phyloP scores from a whole-genome alignment of 495 filamentous ascomycete genomes.

The Trichoderma reesei region DNA sequence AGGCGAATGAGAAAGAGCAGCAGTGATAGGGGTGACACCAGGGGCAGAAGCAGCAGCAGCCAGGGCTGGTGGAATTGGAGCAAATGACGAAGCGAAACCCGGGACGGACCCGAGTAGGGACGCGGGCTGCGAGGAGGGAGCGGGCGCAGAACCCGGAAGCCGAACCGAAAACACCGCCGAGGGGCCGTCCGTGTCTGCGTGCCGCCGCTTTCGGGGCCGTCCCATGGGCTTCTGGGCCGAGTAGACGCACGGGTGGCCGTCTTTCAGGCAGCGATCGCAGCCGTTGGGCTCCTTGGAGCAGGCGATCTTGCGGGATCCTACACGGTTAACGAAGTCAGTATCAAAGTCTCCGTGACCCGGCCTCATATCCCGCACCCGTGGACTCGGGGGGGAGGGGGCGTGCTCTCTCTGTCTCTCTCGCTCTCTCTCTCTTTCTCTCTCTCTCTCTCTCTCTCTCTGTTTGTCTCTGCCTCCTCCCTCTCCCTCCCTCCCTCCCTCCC shows the following conservation, averaged over 20 bases:
- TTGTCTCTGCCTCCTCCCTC: neutral
- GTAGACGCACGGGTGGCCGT: conserved; percentile 47
- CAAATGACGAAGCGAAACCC: neutral
- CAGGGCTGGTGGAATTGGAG: neutral
- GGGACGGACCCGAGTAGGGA: neutral
- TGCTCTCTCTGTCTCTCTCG: too few species aligned
- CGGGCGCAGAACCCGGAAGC: neutral
- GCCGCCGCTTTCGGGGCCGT: conserved; percentile 46
- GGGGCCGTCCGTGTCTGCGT: conserved; percentile 16
- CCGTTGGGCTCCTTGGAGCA: conserved; percentile 48
- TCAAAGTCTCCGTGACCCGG: conserved; percentile 13
- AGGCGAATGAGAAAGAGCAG: too few species aligned
- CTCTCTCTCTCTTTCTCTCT: neutral
- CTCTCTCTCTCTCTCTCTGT: neutral
- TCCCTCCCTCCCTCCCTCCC: neutral
- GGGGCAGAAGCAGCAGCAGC: neutral
- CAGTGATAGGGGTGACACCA: neutral
- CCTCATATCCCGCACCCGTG: neutral
- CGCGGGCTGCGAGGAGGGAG: neutral
- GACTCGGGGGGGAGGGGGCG: too few species aligned
- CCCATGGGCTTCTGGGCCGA: conserved; percentile 55
- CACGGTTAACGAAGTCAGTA: conserved; percentile 16
- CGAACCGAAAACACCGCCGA: too few species aligned
- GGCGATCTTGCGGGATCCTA: conserved; percentile 51
- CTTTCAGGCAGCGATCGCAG: conserved; percentile 45